phyloP scores from a whole-genome alignment of 2,329 filamentous ascomycete genomes.

The Nothopassalora personata region DNA sequence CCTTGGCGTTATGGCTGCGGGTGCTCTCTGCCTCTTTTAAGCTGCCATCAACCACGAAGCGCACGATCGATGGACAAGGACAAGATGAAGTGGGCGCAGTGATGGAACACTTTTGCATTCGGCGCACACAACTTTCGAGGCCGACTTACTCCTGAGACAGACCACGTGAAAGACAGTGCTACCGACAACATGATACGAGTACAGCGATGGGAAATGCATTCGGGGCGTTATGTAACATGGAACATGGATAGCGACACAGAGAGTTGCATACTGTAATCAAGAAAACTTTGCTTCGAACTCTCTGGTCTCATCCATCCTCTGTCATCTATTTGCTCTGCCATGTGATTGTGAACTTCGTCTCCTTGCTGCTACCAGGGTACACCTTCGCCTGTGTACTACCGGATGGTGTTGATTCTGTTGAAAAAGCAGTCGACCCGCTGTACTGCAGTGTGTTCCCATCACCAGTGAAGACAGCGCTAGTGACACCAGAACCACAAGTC shows the following conservation, averaged over 20 bases:
- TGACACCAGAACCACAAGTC: constrained; percentile 50
- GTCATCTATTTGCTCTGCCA: constrained; percentile 33
- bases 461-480: constrained; percentile 39
- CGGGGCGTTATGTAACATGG: not conserved
- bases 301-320: not conserved
- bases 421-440: constrained; percentile 38
- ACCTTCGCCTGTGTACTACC: constrained; percentile 43
- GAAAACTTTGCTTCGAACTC: not conserved
- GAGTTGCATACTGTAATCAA: not conserved
- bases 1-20: not conserved
- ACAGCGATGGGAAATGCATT: not conserved
- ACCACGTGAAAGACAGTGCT: not conserved
- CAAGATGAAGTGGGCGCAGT: not conserved
- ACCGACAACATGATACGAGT: not conserved
- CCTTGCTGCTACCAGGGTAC: constrained; percentile 33
- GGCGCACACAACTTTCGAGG: not conserved
- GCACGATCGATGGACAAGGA: not conserved
- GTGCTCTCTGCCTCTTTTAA: not conserved
- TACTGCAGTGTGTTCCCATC: constrained; percentile 35
- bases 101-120: not conserved
- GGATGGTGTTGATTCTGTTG: constrained; percentile 39
- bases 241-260: not conserved
- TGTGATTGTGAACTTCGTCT: constrained; percentile 32
- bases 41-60: not conserved
- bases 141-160: not conserved